Evolutionary conservation across 1,139 yeast genomes (phyloP).

Genomic region (Sugiyamaella novakii): DNA sequence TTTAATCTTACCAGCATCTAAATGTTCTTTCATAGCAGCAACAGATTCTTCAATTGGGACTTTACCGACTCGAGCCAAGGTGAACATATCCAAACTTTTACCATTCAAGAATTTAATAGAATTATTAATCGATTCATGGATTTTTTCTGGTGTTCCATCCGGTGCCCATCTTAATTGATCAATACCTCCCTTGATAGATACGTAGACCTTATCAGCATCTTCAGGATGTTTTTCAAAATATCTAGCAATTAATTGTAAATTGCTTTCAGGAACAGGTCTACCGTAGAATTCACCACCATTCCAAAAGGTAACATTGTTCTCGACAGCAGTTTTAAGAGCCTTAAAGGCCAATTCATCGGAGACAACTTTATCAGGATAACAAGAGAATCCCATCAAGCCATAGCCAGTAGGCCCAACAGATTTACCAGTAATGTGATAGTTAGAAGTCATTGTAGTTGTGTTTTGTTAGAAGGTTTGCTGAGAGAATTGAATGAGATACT

Average conservation of each 20-base stretch:
- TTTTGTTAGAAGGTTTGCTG: too few relatives aligned
- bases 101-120: slow-evolving; percentile 50
- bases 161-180: slow-evolving; percentile 47
- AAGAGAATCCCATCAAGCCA: slow-evolving; percentile 68
- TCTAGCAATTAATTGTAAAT: slow-evolving; percentile 56
- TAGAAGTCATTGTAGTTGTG: slow-evolving; percentile 18
- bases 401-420: slow-evolving; percentile 47
- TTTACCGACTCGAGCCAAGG: slow-evolving; percentile 67
- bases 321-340: slow-evolving; percentile 51
- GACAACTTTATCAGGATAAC: slow-evolving; percentile 50
- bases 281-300: slow-evolving; percentile 86
- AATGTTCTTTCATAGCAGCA: slow-evolving; percentile 34
- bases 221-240: slow-evolving; percentile 63
- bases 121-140: slow-evolving; percentile 55
- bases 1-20: slow-evolving; percentile 48
- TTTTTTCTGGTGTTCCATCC: slow-evolving; percentile 51
- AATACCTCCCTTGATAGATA: slow-evolving; percentile 71
- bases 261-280: slow-evolving; percentile 48
- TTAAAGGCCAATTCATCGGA: slow-evolving; percentile 53
- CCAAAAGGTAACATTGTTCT: slow-evolving; percentile 57
- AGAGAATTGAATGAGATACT: too few relatives aligned
- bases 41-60: slow-evolving; percentile 44
- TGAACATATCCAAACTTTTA: slow-evolving; percentile 53
- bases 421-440: slow-evolving; percentile 17
- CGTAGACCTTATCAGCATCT: slow-evolving; percentile 52